Conservation (phyloP, 164 flowering plant genomes). For the Vitis riparia region DNA sequence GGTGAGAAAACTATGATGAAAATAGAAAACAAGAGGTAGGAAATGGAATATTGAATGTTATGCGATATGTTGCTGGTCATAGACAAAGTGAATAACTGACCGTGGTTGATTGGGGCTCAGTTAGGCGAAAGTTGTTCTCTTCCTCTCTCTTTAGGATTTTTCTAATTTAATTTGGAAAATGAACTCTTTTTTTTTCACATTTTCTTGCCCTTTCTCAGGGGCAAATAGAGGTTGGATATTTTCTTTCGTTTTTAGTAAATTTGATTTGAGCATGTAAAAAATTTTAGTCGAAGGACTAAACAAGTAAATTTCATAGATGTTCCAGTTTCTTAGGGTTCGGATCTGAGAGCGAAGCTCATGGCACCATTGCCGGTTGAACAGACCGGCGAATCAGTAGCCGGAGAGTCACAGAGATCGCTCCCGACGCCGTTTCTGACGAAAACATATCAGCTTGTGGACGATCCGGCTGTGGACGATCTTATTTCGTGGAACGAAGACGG, state of each 20-base stretch:
- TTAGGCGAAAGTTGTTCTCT: no score
- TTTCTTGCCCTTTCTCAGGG: no score
- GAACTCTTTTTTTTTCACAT: no score
- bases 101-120: no score
- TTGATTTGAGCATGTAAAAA: no score
- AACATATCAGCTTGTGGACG: constrained; percentile 70
- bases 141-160: no score
- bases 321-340: constrained; percentile 8
- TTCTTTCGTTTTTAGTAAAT: no score
- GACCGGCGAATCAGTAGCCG: constrained; percentile 26
- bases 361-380: constrained; percentile 34
- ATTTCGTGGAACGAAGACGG: constrained; percentile 76
- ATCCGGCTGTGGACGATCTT: constrained; percentile 45
- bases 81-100: no score
- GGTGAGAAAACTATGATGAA: neutral
- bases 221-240: no score
- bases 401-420: constrained; percentile 45
- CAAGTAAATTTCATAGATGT: no score
- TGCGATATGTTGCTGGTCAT: neutral
- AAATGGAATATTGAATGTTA: neutral
- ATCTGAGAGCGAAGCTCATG: constrained; percentile 23
- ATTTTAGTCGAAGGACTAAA: no score
- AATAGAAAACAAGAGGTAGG: neutral
- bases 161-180: no score
- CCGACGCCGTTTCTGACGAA: constrained; percentile 80